Evolutionary conservation across 495 filamentous ascomycete genomes (phyloP).

Genomic region (Aspergillus bridgeri): DNA sequence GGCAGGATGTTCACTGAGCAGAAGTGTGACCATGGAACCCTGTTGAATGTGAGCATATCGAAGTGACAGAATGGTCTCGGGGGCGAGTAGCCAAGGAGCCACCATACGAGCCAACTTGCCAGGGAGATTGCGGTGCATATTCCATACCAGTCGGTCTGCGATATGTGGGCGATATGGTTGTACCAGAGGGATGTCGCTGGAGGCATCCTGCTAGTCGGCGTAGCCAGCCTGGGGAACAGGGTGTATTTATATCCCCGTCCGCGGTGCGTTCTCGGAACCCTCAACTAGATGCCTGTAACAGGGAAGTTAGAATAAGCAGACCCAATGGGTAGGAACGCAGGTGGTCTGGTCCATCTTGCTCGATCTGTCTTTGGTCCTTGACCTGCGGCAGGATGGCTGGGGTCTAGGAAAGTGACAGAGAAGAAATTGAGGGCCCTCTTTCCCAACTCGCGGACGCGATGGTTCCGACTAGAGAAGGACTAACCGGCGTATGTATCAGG

Average conservation of each 20-base stretch:
- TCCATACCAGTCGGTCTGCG: too few relatives aligned
- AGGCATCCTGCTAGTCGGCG: too few relatives aligned
- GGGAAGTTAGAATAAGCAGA: too few relatives aligned
- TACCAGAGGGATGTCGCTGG: too few relatives aligned
- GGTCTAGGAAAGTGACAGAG: constrained; percentile 4
- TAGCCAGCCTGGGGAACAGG: too few relatives aligned
- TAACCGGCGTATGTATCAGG: constrained; percentile 1
- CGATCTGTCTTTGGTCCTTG: too few relatives aligned
- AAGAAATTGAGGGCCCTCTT: constrained; percentile 8
- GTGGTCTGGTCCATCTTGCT: too few relatives aligned
- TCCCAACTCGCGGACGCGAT: background rate
- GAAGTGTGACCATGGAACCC: constrained; percentile 2
- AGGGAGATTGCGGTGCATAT: background rate
- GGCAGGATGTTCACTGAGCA: constrained; percentile 7
- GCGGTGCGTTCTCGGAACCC: too few relatives aligned
- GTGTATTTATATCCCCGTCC: too few relatives aligned
- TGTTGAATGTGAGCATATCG: constrained; percentile 1
- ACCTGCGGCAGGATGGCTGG: background rate
- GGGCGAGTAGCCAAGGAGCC: constrained; percentile 1
- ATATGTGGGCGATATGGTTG: too few relatives aligned
- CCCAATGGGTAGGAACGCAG: too few relatives aligned
- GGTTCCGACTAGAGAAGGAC: constrained; percentile 2
- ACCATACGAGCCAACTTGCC: background rate
- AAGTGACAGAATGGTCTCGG: constrained; percentile 2
- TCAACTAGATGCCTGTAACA: too few relatives aligned